Percentiles rank a stretch among this genome's conserved stretches.
phyloP scores from a whole-genome alignment of 2,329 filamentous ascomycete genomes.

The Camillea tinctor region DNA sequence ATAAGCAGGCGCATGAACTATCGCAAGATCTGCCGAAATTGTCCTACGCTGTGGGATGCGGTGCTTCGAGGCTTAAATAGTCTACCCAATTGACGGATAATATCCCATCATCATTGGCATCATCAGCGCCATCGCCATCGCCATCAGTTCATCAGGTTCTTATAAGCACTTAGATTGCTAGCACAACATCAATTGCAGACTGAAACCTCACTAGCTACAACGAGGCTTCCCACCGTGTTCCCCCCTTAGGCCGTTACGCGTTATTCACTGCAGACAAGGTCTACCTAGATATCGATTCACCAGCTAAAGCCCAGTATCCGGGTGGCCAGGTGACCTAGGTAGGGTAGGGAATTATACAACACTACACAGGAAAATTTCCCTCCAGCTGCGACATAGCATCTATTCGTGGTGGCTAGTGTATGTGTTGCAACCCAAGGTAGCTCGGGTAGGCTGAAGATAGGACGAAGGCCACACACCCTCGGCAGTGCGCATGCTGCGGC shows the following conservation, averaged over 20 bases:
- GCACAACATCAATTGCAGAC: background rate
- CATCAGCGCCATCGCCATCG: background rate
- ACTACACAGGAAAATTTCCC: background rate
- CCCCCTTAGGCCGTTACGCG: background rate
- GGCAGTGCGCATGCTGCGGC: conserved; percentile 20
- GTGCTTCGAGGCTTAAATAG: background rate
- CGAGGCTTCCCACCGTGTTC: background rate
- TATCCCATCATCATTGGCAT: background rate
- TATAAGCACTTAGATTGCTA: background rate
- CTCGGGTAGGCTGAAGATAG: conserved; percentile 5
- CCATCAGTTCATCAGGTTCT: background rate
- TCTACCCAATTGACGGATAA: background rate
- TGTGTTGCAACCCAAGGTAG: background rate
- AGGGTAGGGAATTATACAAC: background rate
- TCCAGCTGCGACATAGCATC: background rate
- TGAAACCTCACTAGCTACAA: background rate
- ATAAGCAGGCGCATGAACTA: background rate
- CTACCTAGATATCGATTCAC: background rate
- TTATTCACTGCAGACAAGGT: background rate
- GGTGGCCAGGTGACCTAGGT: no score
- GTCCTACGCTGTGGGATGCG: background rate
- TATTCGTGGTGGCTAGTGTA: background rate
- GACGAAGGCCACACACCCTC: conserved; percentile 16
- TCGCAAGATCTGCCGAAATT: background rate
- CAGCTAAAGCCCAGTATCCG: background rate